Evolutionary conservation across 116 monocot species (phyloP).

Genomic region (Phalaenopsis hybrid): DNA sequence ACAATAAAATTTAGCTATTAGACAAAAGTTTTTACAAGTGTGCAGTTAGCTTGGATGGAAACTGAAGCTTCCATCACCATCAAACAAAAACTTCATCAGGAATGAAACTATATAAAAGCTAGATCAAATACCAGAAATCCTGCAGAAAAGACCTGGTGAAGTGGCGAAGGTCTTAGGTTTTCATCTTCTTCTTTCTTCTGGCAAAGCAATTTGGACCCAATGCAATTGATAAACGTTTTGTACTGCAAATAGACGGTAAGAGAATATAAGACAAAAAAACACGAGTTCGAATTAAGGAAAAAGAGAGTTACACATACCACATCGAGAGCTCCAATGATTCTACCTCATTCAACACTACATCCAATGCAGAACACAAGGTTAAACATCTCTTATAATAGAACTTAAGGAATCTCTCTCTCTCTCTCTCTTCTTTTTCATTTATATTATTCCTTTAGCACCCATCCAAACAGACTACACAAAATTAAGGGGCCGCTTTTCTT

Average conservation of each 20-base stretch:
- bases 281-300: neutral
- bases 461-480: neutral
- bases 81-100: neutral
- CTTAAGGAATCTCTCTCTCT: neutral
- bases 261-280: neutral
- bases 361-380: neutral
- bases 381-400: neutral
- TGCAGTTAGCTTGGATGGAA: neutral
- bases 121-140: neutral
- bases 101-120: neutral
- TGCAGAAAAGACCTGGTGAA: neutral
- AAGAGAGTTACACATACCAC: neutral
- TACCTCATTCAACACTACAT: neutral
- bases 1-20: neutral
- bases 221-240: neutral
- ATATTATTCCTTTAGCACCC: neutral
- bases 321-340: conserved; percentile 4
- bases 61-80: neutral
- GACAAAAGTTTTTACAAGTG: neutral
- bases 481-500: neutral
- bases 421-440: neutral
- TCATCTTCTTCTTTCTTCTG: neutral
- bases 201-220: neutral
- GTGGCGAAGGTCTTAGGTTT: neutral
- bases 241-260: neutral